Base-by-base conservation (phyloP, 2,329 filamentous ascomycete species). In the Colletotrichum sp. region DNA sequence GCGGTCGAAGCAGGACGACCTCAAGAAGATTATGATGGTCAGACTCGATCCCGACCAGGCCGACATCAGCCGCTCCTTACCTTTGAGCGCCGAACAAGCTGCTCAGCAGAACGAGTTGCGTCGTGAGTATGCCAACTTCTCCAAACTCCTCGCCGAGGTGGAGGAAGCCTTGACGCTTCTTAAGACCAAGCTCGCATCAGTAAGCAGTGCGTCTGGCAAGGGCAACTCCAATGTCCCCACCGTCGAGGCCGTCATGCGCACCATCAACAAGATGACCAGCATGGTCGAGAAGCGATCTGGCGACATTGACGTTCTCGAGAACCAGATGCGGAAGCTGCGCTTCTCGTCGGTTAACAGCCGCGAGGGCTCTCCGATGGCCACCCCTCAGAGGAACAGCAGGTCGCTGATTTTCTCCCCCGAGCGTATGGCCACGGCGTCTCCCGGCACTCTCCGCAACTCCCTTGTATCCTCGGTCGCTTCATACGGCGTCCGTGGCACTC, bases 241-340 rank as follows among this genome's bases (percentile, higher is more conserved):
- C 0, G 95, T 98, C 12, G 97, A 98, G 80, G 95, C 95, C 1
- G 95, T 99, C 24, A 93, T 96, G 79, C 95, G 94, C 75, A 99
- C 97, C 1, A 98, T 99, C 78, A 89, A 89, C 74, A 98, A 97
- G 82, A 96, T 99, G 94, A 98, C 96, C 39, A 91, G 89, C 75
- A 96, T 98, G 93, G 94, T 94, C 0, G 95, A 99, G 87, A 95
- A 95, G 86, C 94, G 95, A 82, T 97, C 94, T 82, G 95, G 94
- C 74, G 96, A 99, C 80, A 93, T 99, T 68, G 95, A 98, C 82
- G 92, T 98, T 8, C 89, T 99, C 36, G 97, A 99, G 85, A 92
- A 93, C 64, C 95, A 98, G 82, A 92, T 99, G 86, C 93, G 94
- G 75, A 95, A 93, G 82, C 85, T 98, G 26, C 90, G 90, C 8